These are phyloP conservation scores for Pseudodiploospora longispora DNA, from an alignment of 2,329 filamentous ascomycete genomes.

Conservation along the genomic window DNA sequence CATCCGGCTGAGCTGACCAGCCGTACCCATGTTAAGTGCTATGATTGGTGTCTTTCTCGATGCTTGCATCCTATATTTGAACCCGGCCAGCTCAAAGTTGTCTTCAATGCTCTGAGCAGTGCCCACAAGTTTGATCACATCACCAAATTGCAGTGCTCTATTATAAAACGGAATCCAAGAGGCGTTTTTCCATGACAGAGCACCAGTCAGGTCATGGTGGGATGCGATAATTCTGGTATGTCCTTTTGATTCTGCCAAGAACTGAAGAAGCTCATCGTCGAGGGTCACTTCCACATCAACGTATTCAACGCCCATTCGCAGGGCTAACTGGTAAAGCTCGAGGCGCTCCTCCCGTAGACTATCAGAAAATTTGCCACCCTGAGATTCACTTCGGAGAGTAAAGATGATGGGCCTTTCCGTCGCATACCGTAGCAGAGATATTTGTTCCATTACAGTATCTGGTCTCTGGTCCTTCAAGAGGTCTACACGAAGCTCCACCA, in stretches of 20 bases:
- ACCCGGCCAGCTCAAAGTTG: slow-evolving; percentile 76
- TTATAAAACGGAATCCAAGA: slow-evolving; percentile 91
- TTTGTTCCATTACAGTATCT: slow-evolving; percentile 74
- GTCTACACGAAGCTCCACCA: slow-evolving; percentile 90
- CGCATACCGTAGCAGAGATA: slow-evolving; percentile 66
- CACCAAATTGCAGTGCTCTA: slow-evolving; percentile 77
- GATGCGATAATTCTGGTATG: slow-evolving; percentile 84
- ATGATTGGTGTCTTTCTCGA: slow-evolving; percentile 80
- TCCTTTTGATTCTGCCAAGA: slow-evolving; percentile 58
- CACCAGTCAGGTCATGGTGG: slow-evolving; percentile 77
- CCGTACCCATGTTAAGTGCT: slow-evolving; percentile 87
- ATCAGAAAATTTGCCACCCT: slow-evolving; percentile 86
- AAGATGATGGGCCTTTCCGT: slow-evolving; percentile 80
- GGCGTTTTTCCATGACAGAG: slow-evolving; percentile 83
- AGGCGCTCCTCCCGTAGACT: slow-evolving; percentile 61
- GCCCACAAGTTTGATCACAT: slow-evolving; percentile 91
- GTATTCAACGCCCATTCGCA: slow-evolving; percentile 83
- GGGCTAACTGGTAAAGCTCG: slow-evolving; percentile 66
- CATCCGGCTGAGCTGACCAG: slow-evolving; percentile 82
- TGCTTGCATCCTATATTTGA: slow-evolving; percentile 67
- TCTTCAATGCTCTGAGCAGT: slow-evolving; percentile 68
- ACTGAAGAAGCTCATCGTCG: slow-evolving; percentile 64
- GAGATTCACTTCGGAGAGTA: slow-evolving; percentile 75
- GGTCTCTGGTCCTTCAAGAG: slow-evolving; percentile 67
- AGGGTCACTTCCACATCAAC: slow-evolving; percentile 88